Conservation (phyloP, 345 rosid genomes). For the Boechera stricta region DNA sequence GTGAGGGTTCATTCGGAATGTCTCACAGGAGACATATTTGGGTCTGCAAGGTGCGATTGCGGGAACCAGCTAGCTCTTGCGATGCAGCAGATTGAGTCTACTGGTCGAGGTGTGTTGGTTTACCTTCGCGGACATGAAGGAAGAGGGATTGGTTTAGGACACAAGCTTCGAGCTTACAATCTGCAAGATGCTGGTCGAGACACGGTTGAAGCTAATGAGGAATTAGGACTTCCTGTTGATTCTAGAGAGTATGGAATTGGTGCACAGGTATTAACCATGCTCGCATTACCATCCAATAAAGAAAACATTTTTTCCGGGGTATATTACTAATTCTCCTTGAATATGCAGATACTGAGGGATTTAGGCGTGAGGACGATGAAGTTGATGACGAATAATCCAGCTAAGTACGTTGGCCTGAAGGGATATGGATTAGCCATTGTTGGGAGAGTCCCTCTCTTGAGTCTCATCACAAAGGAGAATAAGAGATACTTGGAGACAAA, state of each 20-base stretch:
- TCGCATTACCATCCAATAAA: neutral
- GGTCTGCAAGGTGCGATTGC: slow-evolving; percentile 81
- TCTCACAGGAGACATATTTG: slow-evolving; percentile 84
- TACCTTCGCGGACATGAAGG: slow-evolving; percentile 94
- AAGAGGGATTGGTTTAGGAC: slow-evolving; percentile 91
- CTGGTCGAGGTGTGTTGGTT: slow-evolving; percentile 74
- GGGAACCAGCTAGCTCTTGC: slow-evolving; percentile 80
- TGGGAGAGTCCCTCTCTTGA: slow-evolving; percentile 73
- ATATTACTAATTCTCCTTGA: neutral
- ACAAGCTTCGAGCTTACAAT: slow-evolving; percentile 89
- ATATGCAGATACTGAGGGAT: slow-evolving; percentile 67
- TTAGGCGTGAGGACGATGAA: slow-evolving; percentile 86
- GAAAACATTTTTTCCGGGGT: no score
- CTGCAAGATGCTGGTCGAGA: slow-evolving; percentile 87
- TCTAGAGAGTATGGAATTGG: slow-evolving; percentile 97
- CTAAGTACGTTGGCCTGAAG: slow-evolving; percentile 77
- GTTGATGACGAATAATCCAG: slow-evolving; percentile 91
- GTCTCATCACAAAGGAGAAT: slow-evolving; percentile 72
- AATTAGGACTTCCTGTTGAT: slow-evolving; percentile 89
- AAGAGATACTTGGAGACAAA: slow-evolving; percentile 81
- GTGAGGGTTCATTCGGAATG: slow-evolving; percentile 86
- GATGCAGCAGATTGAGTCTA: slow-evolving; percentile 82
- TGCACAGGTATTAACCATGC: slow-evolving; percentile 69
- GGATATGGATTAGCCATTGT: slow-evolving; percentile 75
- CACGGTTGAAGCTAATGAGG: slow-evolving; percentile 91